Conservation (phyloP, 495 filamentous ascomycete species). For the Venustampulla echinocandica region DNA sequence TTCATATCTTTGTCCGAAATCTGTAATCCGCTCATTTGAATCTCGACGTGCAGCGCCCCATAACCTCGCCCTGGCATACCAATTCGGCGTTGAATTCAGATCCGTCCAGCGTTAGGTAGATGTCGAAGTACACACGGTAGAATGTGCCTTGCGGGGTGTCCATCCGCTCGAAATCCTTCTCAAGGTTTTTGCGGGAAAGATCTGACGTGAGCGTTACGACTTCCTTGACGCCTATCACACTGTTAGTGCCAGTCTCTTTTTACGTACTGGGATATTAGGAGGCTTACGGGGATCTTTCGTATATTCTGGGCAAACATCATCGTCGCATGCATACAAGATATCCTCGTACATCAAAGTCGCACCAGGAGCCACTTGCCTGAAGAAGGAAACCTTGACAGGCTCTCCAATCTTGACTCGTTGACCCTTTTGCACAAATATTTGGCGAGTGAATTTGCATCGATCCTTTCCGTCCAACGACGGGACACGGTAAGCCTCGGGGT, state of each 20-base stretch:
- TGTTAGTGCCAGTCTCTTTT: conserved; percentile 23
- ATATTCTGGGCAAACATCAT: conserved; percentile 96
- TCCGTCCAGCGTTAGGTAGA: conserved; percentile 91
- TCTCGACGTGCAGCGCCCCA: conserved; percentile 89
- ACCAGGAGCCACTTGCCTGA: conserved; percentile 93
- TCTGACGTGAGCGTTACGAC: conserved; percentile 97
- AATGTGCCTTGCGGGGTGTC: conserved; percentile 98
- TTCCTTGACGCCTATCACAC: conserved; percentile 83
- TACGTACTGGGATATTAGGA: neutral
- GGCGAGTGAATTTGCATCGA: conserved; percentile 95
- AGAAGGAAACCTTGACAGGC: conserved; percentile 97
- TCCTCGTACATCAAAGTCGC: conserved; percentile 99
- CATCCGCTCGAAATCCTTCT: conserved; percentile 99
- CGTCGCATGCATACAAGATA: conserved; percentile 94
- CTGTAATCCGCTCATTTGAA: conserved; percentile 44
- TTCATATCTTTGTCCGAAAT: conserved; percentile 1
- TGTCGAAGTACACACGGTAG: conserved; percentile 75
- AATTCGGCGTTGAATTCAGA: conserved; percentile 97
- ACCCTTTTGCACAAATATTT: conserved; percentile 98
- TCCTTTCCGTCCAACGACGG: conserved; percentile 95
- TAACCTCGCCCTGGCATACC: conserved; percentile 97
- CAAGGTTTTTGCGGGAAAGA: conserved; percentile 92
- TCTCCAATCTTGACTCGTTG: conserved; percentile 98
- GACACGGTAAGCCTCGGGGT: conserved; percentile 95
- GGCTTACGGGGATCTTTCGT: conserved; percentile 97